A percentile compares a stretch with the other conserved stretches of the same genome.
Evolutionary conservation across 495 filamentous ascomycete genomes (phyloP).

Genomic region (Astrothelium macrocarpum): DNA sequence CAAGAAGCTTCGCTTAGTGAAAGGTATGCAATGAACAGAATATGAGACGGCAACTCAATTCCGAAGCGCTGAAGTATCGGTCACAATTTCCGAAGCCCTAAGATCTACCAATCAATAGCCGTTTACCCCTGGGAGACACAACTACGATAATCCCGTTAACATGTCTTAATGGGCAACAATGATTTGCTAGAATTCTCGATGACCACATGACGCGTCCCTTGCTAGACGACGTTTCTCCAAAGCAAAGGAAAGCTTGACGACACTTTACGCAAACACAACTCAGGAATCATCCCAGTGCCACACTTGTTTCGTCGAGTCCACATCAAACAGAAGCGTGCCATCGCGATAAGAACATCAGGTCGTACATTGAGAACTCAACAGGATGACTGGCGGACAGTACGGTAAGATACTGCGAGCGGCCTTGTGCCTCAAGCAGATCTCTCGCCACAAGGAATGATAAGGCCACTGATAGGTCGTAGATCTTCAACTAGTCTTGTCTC

Average conservation of each 20-base stretch:
- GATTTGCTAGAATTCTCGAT: neutral
- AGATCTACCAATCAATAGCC: neutral
- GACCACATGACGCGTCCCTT: neutral
- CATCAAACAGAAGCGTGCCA: no score
- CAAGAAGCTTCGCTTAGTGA: no score
- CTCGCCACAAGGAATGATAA: neutral
- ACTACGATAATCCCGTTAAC: neutral
- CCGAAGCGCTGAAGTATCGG: no score
- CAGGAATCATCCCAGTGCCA: no score
- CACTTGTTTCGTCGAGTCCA: no score
- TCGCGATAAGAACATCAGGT: neutral
- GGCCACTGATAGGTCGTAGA: neutral
- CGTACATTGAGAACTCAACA: neutral
- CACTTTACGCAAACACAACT: no score
- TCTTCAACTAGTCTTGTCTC: neutral
- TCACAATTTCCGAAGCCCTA: neutral
- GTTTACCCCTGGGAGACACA: neutral
- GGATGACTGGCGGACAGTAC: neutral
- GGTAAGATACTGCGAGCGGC: neutral
- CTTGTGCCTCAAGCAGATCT: neutral
- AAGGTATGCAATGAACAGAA: no score
- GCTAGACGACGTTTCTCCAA: neutral
- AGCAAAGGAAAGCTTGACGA: neutral
- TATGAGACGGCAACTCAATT: no score
- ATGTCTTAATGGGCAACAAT: neutral